phyloP scores from a whole-genome alignment of 345 rosid species.

The Rubroshorea leprosula region DNA sequence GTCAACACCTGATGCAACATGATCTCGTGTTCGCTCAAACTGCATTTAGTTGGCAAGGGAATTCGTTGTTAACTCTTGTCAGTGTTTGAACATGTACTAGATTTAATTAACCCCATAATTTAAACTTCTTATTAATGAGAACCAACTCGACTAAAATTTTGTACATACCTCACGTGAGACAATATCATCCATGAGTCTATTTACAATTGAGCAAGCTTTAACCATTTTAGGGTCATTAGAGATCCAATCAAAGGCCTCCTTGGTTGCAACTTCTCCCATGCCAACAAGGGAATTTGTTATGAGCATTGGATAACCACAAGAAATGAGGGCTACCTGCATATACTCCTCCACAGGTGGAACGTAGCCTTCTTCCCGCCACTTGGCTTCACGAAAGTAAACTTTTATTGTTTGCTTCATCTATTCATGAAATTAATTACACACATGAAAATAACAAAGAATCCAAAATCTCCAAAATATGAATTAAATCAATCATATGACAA shows the following conservation, averaged over 20 bases:
- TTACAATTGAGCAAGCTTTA: conserved; percentile 7
- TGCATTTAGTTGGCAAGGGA: background rate
- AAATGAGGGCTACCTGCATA: conserved; percentile 17
- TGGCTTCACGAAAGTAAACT: conserved; percentile 15
- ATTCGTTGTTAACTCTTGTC: no score
- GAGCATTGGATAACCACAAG: conserved; percentile 9
- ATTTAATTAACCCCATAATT: no score
- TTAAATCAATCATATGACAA: no score
- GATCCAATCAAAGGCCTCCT: conserved; percentile 23
- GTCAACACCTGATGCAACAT: conserved; percentile 10
- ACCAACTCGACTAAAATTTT: no score
- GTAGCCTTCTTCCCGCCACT: conserved; percentile 20
- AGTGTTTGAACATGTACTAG: no score
- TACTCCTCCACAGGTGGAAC: conserved; percentile 30
- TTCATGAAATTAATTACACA: background rate
- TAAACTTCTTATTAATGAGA: no score
- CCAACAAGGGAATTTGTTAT: conserved; percentile 16
- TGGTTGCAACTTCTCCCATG: conserved; percentile 20
- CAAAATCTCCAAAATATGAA: no score
- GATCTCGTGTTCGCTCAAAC: conserved; percentile 8
- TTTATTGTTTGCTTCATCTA: background rate
- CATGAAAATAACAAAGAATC: background rate
- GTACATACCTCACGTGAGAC: background rate
- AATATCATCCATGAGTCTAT: conserved; percentile 24
- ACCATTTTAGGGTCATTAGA: conserved; percentile 15